phyloP scores from a whole-genome alignment of 306 rosid genomes.

The Lagenaria siceraria region DNA sequence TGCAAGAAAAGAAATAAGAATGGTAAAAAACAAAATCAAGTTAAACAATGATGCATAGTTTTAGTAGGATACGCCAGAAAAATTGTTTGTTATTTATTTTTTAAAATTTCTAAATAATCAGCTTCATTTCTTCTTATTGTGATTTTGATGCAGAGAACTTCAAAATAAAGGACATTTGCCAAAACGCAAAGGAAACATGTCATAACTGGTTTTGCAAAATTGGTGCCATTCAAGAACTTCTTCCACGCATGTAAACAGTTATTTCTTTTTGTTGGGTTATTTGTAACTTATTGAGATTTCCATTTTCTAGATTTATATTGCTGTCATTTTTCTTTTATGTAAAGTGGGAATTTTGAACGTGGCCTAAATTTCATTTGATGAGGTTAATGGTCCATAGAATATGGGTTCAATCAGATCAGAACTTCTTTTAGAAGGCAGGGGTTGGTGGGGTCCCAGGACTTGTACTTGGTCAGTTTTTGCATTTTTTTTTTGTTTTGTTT shows the following conservation, averaged over 20 bases:
- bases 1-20: too few species aligned
- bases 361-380: background rate
- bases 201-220: conserved; percentile 88
- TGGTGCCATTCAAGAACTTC: conserved; percentile 90
- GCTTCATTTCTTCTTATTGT: background rate
- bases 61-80: background rate
- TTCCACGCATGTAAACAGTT: conserved; percentile 83
- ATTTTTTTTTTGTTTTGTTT: background rate
- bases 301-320: background rate
- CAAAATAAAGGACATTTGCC: conserved; percentile 39
- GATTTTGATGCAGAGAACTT: conserved; percentile 50
- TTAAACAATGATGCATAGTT: background rate
- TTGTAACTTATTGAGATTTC: background rate
- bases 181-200: conserved; percentile 93
- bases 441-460: background rate
- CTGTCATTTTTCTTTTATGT: background rate
- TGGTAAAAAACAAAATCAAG: too few species aligned
- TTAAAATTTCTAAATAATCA: too few species aligned
- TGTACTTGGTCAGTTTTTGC: background rate
- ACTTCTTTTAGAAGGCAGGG: background rate
- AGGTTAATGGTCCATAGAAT: background rate
- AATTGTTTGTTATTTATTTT: background rate
- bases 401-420: background rate
- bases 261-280: background rate
- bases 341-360: background rate